Conservation (phyloP, 75 land plant genomes). For the Ceratopteris richardii region DNA sequence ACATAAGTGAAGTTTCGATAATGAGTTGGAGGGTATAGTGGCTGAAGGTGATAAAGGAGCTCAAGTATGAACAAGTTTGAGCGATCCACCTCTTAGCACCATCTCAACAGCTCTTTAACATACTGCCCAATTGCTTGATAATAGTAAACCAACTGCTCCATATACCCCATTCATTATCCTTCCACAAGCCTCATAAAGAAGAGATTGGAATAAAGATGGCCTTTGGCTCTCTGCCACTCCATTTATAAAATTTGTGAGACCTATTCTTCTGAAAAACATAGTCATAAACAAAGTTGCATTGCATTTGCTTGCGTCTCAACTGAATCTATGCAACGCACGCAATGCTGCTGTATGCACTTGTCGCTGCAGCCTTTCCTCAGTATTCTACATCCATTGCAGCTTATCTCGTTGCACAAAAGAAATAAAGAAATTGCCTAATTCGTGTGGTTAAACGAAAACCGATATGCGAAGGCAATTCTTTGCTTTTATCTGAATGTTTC, state of each 20-base stretch:
- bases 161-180: conserved; percentile 10
- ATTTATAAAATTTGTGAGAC: conserved; percentile 28
- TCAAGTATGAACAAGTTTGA: background rate
- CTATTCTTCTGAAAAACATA: conserved; percentile 39
- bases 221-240: conserved; percentile 21
- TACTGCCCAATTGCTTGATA: conserved; percentile 11
- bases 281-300: conserved; percentile 39
- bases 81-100: conserved; percentile 10
- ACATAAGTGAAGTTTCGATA: no score
- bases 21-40: no score
- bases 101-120: conserved; percentile 17
- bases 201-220: conserved; percentile 17
- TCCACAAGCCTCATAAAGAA: conserved; percentile 21
- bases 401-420: conserved; percentile 23
- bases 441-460: no score
- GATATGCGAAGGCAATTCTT: no score
- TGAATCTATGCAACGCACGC: conserved; percentile 32
- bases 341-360: conserved; percentile 25
- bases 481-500: no score
- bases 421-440: no score
- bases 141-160: conserved; percentile 16
- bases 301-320: conserved; percentile 36
- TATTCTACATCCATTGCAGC: conserved; percentile 44
- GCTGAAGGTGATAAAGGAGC: no score
- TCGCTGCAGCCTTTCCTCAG: conserved; percentile 49